A percentile compares a stretch with the other conserved stretches of the same genome.
Evolutionary conservation across 2,329 filamentous ascomycete genomes (phyloP).

Genomic region (Colletotrichum tabaci): DNA sequence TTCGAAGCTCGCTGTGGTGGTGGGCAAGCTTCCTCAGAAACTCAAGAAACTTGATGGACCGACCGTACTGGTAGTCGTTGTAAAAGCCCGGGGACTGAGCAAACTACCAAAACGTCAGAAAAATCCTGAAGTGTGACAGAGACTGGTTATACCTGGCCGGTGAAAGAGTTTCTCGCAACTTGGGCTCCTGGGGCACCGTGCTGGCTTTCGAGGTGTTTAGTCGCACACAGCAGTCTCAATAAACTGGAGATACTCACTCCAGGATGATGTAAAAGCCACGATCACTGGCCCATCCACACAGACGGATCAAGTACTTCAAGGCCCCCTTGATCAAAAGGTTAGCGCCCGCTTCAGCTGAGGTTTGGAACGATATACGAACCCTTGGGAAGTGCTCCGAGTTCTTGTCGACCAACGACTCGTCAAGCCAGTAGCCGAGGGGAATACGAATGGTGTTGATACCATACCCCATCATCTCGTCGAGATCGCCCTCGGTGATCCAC

Average conservation of each 20-base stretch:
- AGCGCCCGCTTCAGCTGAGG: background rate
- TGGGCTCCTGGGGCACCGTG: conserved; percentile 68
- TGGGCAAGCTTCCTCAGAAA: conserved; percentile 70
- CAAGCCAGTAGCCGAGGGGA: conserved; percentile 70
- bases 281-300: conserved; percentile 64
- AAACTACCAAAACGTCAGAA: conserved; percentile 35
- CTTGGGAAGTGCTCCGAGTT: conserved; percentile 65
- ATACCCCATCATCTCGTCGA: conserved; percentile 63
- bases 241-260: conserved; percentile 47
- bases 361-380: background rate
- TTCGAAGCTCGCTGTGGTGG: conserved; percentile 61
- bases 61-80: conserved; percentile 68
- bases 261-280: conserved; percentile 68
- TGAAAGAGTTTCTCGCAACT: conserved; percentile 60
- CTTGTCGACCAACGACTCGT: conserved; percentile 63
- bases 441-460: conserved; percentile 69
- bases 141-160: conserved; percentile 54
- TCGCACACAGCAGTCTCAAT: background rate
- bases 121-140: background rate
- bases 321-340: conserved; percentile 54
- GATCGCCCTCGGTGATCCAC: conserved; percentile 65
- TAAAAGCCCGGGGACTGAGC: conserved; percentile 66
- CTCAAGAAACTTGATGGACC: conserved; percentile 68
- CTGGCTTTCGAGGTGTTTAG: conserved; percentile 46
- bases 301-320: conserved; percentile 60